Evolutionary conservation across 441 rosid genomes (phyloP).

Genomic region (Metrosideros polymorpha): DNA sequence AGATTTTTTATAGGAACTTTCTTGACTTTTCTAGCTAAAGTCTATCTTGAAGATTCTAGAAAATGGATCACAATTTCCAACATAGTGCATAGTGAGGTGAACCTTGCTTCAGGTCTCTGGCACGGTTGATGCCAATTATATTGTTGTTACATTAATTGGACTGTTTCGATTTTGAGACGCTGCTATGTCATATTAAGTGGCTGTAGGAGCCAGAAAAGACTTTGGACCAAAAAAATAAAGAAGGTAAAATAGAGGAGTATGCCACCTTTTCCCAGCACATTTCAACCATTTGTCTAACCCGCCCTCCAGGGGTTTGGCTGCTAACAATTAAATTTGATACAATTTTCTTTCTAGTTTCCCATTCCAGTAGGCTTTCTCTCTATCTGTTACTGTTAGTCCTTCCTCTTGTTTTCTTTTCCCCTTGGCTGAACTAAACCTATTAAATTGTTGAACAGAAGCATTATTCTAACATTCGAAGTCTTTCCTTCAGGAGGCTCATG

Average conservation of each 20-base stretch:
- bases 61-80: too few species aligned
- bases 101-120: not conserved
- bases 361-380: not conserved
- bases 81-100: not conserved
- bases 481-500: slow-evolving; percentile 17
- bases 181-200: not conserved
- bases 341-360: not conserved
- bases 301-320: not conserved
- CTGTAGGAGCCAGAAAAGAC: not conserved
- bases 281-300: not conserved
- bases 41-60: too few species aligned
- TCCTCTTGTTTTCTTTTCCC: not conserved
- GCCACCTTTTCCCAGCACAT: not conserved
- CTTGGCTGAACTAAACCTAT: not conserved
- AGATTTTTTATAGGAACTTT: too few species aligned
- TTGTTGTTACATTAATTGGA: not conserved
- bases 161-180: not conserved
- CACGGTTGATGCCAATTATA: not conserved
- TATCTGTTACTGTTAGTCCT: not conserved
- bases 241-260: not conserved
- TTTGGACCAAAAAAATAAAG: not conserved
- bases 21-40: too few species aligned
- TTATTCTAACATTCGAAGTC: not conserved
- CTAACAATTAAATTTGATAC: not conserved
- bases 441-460: not conserved